Evolutionary conservation across 352 stramenopile species (phyloP).

Genomic region (Globisporangium cederbergense): DNA sequence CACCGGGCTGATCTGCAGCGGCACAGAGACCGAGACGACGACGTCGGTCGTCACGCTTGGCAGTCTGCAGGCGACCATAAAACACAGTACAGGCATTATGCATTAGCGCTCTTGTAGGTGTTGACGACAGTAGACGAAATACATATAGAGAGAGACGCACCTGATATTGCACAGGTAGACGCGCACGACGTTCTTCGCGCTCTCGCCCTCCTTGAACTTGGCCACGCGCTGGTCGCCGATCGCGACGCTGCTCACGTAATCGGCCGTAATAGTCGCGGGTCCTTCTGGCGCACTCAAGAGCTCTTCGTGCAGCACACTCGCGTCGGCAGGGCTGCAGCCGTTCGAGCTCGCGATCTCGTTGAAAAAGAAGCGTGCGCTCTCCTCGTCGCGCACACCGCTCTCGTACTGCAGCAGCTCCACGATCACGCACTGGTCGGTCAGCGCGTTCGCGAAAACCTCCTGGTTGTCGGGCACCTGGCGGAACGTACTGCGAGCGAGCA

Average conservation of each 20-base stretch:
- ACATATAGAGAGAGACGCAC: slow-evolving; percentile 11
- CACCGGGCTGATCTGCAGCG: slow-evolving; percentile 67
- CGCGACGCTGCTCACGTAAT: slow-evolving; percentile 42
- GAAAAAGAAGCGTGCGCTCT: slow-evolving; percentile 77
- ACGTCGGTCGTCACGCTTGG: slow-evolving; percentile 75
- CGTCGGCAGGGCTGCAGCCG: slow-evolving; percentile 56
- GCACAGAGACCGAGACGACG: slow-evolving; percentile 76
- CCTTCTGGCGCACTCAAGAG: slow-evolving; percentile 23
- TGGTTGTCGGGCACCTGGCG: slow-evolving; percentile 87
- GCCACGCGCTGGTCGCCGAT: slow-evolving; percentile 77
- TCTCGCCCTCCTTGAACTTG: slow-evolving; percentile 83
- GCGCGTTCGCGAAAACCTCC: slow-evolving; percentile 81
- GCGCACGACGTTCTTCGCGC: slow-evolving; percentile 83
- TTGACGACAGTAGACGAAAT: not conserved
- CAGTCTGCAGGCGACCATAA: slow-evolving; percentile 25
- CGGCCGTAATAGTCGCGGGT: slow-evolving; percentile 30
- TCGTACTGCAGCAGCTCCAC: slow-evolving; percentile 80
- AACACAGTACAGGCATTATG: not conserved
- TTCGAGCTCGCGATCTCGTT: slow-evolving; percentile 83
- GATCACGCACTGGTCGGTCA: slow-evolving; percentile 81
- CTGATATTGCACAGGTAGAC: slow-evolving; percentile 76
- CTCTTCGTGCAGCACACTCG: slow-evolving; percentile 46
- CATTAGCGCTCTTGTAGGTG: too few relatives aligned
- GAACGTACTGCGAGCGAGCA: slow-evolving; percentile 39
- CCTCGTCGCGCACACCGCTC: slow-evolving; percentile 32